phyloP scores from a whole-genome alignment of 192 early-diverging fungal genomes.

The Umbelopsis ramanniana region DNA sequence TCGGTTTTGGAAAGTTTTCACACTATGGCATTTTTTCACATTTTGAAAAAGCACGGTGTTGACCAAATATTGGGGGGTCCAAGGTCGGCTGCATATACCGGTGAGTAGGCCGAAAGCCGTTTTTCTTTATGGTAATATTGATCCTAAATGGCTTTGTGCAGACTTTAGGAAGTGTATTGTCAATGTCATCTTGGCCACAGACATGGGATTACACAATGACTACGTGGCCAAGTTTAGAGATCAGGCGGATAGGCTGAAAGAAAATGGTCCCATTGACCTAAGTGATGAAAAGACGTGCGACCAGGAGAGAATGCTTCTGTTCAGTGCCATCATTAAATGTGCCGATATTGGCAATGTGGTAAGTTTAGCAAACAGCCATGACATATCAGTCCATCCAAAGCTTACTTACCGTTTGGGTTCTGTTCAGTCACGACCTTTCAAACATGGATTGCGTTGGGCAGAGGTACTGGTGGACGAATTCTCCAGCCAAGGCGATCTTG shows the following conservation, averaged over 20 bases:
- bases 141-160: slow-evolving; percentile 27
- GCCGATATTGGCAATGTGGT: slow-evolving; percentile 82
- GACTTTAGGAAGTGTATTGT: slow-evolving; percentile 75
- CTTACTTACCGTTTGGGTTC: neutral
- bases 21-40: slow-evolving; percentile 70
- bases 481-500: slow-evolving; percentile 72
- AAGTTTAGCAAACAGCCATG: slow-evolving; percentile 28
- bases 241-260: slow-evolving; percentile 56
- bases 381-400: neutral
- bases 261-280: slow-evolving; percentile 20
- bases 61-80: slow-evolving; percentile 37
- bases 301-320: slow-evolving; percentile 66
- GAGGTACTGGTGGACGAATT: slow-evolving; percentile 72
- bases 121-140: neutral
- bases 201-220: slow-evolving; percentile 82
- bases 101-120: neutral
- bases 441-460: slow-evolving; percentile 70
- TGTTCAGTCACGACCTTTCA: slow-evolving; percentile 67
- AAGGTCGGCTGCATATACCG: slow-evolving; percentile 27
- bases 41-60: slow-evolving; percentile 63
- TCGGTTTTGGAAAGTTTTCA: slow-evolving; percentile 96
- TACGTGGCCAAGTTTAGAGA: slow-evolving; percentile 76
- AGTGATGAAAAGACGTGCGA: slow-evolving; percentile 47
- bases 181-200: slow-evolving; percentile 76
- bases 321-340: slow-evolving; percentile 79